Conservation (phyloP, 306 rosid species). For the Trichosanthes truncata region DNA sequence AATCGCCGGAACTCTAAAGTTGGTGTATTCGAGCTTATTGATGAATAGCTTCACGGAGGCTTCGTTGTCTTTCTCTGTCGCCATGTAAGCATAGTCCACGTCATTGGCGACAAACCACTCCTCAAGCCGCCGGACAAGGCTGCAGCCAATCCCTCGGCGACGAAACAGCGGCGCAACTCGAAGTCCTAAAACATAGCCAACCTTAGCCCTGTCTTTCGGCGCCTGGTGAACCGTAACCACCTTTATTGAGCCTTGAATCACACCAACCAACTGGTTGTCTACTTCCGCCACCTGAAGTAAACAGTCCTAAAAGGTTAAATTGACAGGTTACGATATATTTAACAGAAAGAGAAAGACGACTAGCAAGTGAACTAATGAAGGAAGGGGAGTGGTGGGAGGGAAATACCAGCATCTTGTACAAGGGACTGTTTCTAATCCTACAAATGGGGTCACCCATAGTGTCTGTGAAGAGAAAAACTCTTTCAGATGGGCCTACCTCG, state of each 20-base stretch:
- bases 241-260: constrained; percentile 83
- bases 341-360: neutral
- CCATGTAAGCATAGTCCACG: constrained; percentile 81
- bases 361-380: neutral
- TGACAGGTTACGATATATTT: neutral
- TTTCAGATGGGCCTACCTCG: constrained; percentile 72
- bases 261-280: constrained; percentile 62
- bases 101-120: constrained; percentile 72
- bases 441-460: constrained; percentile 98
- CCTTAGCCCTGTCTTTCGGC: constrained; percentile 48
- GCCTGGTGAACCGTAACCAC: constrained; percentile 50
- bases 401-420: constrained; percentile 83
- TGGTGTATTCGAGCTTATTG: constrained; percentile 41
- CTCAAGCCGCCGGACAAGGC: constrained; percentile 47
- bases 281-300: constrained; percentile 63
- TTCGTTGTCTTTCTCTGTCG: constrained; percentile 68
- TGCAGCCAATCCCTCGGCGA: constrained; percentile 59
- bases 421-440: constrained; percentile 87
- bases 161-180: constrained; percentile 49
- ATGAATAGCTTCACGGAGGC: constrained; percentile 68
- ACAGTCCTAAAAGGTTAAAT: neutral
- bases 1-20: constrained; percentile 65
- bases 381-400: neutral
- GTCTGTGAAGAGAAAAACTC: constrained; percentile 82
- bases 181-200: constrained; percentile 77